Conservation (phyloP, 345 rosid genomes). For the Eucalyptus cladocalyx region DNA sequence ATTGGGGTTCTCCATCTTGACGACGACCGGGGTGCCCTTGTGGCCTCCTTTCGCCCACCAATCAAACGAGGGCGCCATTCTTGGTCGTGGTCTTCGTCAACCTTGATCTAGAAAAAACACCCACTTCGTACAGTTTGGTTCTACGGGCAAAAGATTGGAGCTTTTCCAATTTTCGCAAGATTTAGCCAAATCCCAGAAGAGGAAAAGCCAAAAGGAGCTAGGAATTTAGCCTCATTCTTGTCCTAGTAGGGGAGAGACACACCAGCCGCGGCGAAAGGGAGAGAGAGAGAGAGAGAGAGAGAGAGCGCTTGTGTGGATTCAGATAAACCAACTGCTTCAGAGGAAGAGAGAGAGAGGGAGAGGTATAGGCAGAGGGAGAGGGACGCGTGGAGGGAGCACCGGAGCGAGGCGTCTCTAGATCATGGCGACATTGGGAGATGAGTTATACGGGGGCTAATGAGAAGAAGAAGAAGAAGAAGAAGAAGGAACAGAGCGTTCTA, state of each 20-base stretch:
- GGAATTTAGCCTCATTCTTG: conserved; percentile 31
- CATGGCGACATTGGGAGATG: conserved; percentile 7
- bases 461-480: neutral
- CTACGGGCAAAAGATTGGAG: neutral
- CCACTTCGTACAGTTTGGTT: neutral
- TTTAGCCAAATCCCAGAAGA: neutral
- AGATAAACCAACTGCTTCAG: neutral
- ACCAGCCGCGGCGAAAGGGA: neutral
- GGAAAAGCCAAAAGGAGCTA: neutral
- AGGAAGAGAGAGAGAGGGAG: neutral
- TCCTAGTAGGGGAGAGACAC: neutral
- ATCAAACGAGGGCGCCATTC: conserved; percentile 70
- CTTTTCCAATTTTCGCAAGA: neutral
- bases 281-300: neutral
- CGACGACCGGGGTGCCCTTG: conserved; percentile 92
- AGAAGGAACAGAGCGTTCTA: neutral
- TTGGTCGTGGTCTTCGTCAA: neutral
- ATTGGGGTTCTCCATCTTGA: conserved; percentile 96
- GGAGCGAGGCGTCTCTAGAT: conserved; percentile 11
- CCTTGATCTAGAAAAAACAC: neutral
- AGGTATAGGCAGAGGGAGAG: neutral
- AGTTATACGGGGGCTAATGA: neutral
- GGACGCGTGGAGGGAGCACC: conserved; percentile 24
- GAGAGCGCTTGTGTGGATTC: neutral
- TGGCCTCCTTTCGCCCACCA: conserved; percentile 77